Evolutionary conservation across 768 basidiomycete genomes (phyloP).

Genomic region (Termitomyces sp.): DNA sequence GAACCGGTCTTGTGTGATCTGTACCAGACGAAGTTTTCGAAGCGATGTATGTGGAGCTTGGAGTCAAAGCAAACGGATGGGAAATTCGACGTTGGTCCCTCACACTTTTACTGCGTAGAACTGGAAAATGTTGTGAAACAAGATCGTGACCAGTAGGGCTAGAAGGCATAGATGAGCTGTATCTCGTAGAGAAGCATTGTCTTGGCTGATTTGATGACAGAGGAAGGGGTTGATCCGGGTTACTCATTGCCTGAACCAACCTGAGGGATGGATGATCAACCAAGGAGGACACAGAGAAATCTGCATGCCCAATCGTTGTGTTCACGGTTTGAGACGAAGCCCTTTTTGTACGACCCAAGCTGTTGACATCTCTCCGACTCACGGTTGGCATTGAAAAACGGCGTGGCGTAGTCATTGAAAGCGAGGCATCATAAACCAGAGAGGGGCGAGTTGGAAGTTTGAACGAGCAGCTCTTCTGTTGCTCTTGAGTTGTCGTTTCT

Average conservation of each 20-base stretch:
- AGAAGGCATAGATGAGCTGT: neutral
- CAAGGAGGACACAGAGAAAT: conserved; percentile 7
- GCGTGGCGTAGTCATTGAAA: conserved; percentile 7
- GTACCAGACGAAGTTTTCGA: neutral
- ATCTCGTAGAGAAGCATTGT: neutral
- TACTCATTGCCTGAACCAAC: conserved; percentile 13
- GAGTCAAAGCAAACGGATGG: conserved; percentile 21
- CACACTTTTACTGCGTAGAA: neutral
- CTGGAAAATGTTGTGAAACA: neutral
- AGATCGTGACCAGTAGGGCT: neutral
- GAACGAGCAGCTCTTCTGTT: conserved; percentile 10
- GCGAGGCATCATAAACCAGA: conserved; percentile 10
- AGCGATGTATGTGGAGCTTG: neutral
- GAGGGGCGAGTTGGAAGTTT: conserved; percentile 15
- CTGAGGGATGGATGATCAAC: conserved; percentile 17
- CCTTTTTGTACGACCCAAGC: conserved; percentile 12
- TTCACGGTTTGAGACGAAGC: conserved; percentile 17
- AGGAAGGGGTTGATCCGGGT: conserved; percentile 14
- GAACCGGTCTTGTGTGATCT: neutral
- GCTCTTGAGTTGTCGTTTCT: neutral
- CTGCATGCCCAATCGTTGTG: conserved; percentile 14
- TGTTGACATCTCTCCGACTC: conserved; percentile 12
- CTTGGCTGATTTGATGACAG: conserved; percentile 10
- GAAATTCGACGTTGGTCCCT: conserved; percentile 17
- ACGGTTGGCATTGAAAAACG: conserved; percentile 26